Base-by-base conservation (phyloP, 257 asterid species). In the Nicotiana benthamiana region DNA sequence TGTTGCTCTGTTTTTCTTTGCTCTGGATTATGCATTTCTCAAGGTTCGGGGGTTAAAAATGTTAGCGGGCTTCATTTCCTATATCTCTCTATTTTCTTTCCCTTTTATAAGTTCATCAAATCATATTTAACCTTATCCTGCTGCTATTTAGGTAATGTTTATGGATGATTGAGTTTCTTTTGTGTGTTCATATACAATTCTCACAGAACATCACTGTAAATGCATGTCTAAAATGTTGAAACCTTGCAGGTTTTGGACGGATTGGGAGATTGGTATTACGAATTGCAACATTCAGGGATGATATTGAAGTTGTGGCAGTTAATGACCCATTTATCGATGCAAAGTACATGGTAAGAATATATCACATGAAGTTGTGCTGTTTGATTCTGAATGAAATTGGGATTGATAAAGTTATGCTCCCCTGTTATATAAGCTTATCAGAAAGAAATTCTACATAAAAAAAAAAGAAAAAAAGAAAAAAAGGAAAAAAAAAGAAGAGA, bases 261-360 rank as follows among this genome's bases (percentile, higher is more conserved):
- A 96, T 96, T 79, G 99, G 99, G 61, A 92, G 99, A 86, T 87
- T 96, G 67, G 94, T 96, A 26, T 85, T 96, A 81, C 92, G 99
- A 63, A 86, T 96, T 79, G 98, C 98, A 77, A 90, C 95, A 83
- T 88, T 86, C 83, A 92, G 99, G 86, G 93, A 92, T 87, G 98
- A 96, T 85, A 93, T 96, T 40, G 98, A 96, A 5, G 98, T 96
- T 83, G 97, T 96, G 74, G 97, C 99, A 30, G 97, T 96, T 24
- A 96, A 96, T 75, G 99, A 96, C 88, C 99, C 99, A 79, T 96
- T 96, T 79, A 87, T 96, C 79, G 98, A 94, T 83, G 97, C 97
- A 36, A 91, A 89, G 82, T 96, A 96, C 94, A 96, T 96, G 99
- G 99, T 96, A 63, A 88, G 94, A 77, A 53, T 85, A 61, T 77